Base-by-base conservation (phyloP, 352 stramenopile species). In the Globisporangium spinosum region DNA sequence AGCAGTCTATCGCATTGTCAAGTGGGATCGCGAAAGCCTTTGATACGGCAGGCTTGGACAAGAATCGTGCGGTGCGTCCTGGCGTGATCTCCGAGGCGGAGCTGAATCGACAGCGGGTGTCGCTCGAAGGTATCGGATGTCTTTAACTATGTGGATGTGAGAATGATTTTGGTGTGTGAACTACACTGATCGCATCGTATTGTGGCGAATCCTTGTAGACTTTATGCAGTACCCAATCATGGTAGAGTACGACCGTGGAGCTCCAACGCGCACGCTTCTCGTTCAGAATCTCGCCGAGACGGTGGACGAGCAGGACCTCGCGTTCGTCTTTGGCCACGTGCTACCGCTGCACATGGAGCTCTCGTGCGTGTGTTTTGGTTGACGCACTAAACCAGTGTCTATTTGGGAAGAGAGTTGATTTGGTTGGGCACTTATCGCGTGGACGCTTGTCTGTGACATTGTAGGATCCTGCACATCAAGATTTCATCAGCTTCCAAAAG, bases 81-180 rank as follows among this genome's bases (percentile, higher is more conserved):
- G 85, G 83, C 25, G 80, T 92, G 6, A 90, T 92, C 35, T 88
- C 85, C 2, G 65, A 78, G 32, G 73, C 60, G 6, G 87, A 92
- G 59, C 67, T 92, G n/a, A 69, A 77, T 23, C 77, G 71, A 1
- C 76, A 77, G n/a, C 74, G 75, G 4, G 57, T 85, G 5, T 4
- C 69, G 43, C 35, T 49, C 13, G 49, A 72, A 77, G 78, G 83
- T 88, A 75, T 2, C 25, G 22, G 38, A 20, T 2, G 32, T 29
- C 0, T 32, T 17, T 62, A 17, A 38, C 8, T 62, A 13, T 23
- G 23, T 62, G 17, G 9, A 23, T 1, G 1, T 55, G 7, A 1
- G 12, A 29, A 43, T 60, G 17, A 8, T 29, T 9, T 35, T 23
- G 43, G 17, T 45, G 20, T 20, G 29, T 61, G 2, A 23, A 10